A percentile compares a stretch with the other conserved stretches of the same genome.
phyloP scores from a whole-genome alignment of 176 grass and related monocot species.

The maize (Zea mays) region Zm-B73-REFERENCE-NAM-5.0 NC_050100.1:61889501-61890000 shows the following conservation, averaged over 20 bases:
- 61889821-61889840: background rate
- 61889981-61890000: background rate
- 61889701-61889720: conserved; percentile 79
- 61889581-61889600: conserved; percentile 31
- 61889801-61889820: background rate
- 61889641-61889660: conserved; percentile 42
- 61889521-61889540: conserved; percentile 45
- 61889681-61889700: conserved; percentile 27
- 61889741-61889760: conserved; percentile 39
- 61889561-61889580: conserved; percentile 6
- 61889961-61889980: background rate
- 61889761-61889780: conserved; percentile 39
- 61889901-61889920: background rate
- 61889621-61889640: conserved; percentile 51
- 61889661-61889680: background rate
- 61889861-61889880: no score
- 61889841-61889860: no score
- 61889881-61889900: no score
- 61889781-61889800: conserved; percentile 5
- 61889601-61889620: conserved; percentile 19
- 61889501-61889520: conserved; percentile 28
- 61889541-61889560: conserved; percentile 27
- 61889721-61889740: conserved; percentile 79
- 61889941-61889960: background rate
- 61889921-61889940: background rate